A percentile compares a stretch with the other conserved stretches of the same genome.
These are phyloP conservation scores for Alternaria brassicicola DNA, from an alignment of 2,329 filamentous ascomycete species.

Conservation along the genomic window DNA sequence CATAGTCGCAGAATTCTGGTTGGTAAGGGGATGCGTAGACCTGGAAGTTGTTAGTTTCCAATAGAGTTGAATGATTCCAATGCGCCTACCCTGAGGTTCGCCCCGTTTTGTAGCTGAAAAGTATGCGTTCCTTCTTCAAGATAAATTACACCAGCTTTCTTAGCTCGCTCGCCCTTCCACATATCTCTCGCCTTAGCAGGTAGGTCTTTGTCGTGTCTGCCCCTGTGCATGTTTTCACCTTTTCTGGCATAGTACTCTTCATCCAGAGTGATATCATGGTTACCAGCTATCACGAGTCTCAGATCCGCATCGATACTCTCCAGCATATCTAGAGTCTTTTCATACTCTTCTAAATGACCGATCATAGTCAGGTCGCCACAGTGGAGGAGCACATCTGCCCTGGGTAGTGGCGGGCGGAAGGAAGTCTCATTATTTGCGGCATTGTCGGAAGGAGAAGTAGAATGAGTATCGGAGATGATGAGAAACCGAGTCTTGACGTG, in stretches of 20 bases:
- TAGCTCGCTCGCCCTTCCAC: constrained; percentile 55
- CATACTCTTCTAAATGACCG: constrained; percentile 57
- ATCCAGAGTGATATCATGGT: constrained; percentile 63
- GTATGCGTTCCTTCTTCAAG: constrained; percentile 60
- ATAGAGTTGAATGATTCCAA: too few species aligned
- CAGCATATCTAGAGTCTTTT: constrained; percentile 56
- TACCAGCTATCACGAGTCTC: constrained; percentile 68
- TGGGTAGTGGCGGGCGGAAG: constrained; percentile 53
- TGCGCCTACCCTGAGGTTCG: constrained; percentile 50
- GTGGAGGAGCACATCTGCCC: constrained; percentile 62
- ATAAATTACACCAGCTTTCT: constrained; percentile 57
- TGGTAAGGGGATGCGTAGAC: constrained; percentile 62
- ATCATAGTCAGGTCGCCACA: constrained; percentile 64
- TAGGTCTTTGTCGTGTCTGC: constrained; percentile 24
- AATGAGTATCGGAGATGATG: constrained; percentile 55
- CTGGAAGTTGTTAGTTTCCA: constrained; percentile 21
- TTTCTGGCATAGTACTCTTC: constrained; percentile 52
- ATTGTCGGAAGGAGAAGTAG: constrained; percentile 19
- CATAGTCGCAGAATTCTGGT: constrained; percentile 63
- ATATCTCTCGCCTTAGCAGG: constrained; percentile 50
- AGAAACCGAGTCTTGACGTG: constrained; percentile 50
- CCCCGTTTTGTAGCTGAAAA: constrained; percentile 58
- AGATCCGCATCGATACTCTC: constrained; percentile 58
- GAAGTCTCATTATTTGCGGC: constrained; percentile 10
- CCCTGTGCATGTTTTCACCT: constrained; percentile 35